Evolutionary conservation across 139 green algal species (phyloP).

Genomic region (Micractinium conductrix): DNA sequence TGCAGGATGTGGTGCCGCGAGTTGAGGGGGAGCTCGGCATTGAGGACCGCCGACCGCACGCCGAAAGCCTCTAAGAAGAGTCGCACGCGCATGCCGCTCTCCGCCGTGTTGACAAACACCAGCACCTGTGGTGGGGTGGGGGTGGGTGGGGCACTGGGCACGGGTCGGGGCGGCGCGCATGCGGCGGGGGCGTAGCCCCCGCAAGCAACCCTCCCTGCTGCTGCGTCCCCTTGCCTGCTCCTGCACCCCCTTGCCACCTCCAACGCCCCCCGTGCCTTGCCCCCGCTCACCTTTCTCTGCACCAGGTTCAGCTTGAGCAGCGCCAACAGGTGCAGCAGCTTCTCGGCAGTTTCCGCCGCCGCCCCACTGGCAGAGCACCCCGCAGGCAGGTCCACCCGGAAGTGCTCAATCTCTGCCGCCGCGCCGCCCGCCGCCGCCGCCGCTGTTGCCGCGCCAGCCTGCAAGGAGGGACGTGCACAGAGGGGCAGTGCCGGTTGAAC

Average conservation of each 20-base stretch:
- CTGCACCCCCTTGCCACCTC: background rate
- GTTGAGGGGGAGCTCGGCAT: slow-evolving; percentile 84
- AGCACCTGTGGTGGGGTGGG: slow-evolving; percentile 62
- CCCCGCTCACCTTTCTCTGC: slow-evolving; percentile 64
- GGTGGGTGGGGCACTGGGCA: background rate
- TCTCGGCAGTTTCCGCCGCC: slow-evolving; percentile 51
- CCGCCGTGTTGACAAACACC: slow-evolving; percentile 92
- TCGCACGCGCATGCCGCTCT: slow-evolving; percentile 79
- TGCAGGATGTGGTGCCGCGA: slow-evolving; percentile 82
- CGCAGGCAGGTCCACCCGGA: slow-evolving; percentile 38
- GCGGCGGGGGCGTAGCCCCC: too few relatives aligned
- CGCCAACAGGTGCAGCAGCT: slow-evolving; percentile 77
- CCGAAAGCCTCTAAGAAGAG: slow-evolving; percentile 97
- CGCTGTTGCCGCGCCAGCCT: background rate
- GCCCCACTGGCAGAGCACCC: background rate
- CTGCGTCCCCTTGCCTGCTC: background rate
- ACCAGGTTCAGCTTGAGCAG: slow-evolving; percentile 85
- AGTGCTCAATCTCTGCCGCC: slow-evolving; percentile 68
- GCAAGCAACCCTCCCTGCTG: background rate
- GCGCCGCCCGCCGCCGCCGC: slow-evolving; percentile 13
- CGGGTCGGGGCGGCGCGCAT: too few relatives aligned
- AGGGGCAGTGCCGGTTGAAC: too few relatives aligned
- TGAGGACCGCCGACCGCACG: slow-evolving; percentile 79
- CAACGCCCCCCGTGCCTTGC: background rate
- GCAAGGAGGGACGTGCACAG: background rate